These are phyloP conservation scores for Cyberlindnera subsufficiens DNA, from an alignment of 805 yeast genomes.

Conservation along the genomic window DNA sequence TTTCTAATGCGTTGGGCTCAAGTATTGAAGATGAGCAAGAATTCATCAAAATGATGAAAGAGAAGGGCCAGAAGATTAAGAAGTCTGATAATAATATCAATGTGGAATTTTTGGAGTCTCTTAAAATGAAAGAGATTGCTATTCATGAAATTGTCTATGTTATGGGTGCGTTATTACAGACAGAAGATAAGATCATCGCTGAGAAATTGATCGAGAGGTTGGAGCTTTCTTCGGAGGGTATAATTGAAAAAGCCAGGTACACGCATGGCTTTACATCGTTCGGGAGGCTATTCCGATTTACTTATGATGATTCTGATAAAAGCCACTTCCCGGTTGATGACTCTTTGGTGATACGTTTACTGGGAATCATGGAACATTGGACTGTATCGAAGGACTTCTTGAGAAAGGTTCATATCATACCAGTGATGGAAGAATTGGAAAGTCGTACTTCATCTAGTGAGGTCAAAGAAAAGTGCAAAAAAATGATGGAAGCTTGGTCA, in stretches of 20 bases:
- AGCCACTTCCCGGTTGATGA: conserved; percentile 25
- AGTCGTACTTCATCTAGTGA: conserved; percentile 18
- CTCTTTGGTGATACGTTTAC: conserved; percentile 39
- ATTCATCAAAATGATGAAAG: conserved; percentile 60
- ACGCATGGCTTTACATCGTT: conserved; percentile 86
- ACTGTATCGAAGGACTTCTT: conserved; percentile 73
- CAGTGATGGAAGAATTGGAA: conserved; percentile 42
- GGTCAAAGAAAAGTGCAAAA: conserved; percentile 33
- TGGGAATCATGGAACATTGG: conserved; percentile 57
- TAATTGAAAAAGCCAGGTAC: conserved; percentile 57
- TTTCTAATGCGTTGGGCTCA: conserved; percentile 84
- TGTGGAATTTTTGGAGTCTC: conserved; percentile 54
- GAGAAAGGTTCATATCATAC: conserved; percentile 66
- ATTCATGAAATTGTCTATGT: conserved; percentile 66
- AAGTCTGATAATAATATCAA: conserved; percentile 57
- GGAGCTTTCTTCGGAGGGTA: conserved; percentile 42
- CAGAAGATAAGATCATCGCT: conserved; percentile 61
- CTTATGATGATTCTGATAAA: conserved; percentile 11
- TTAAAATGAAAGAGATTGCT: conserved; percentile 46
- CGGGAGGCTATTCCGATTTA: conserved; percentile 46
- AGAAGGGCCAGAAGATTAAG: conserved; percentile 34
- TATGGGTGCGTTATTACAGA: conserved; percentile 75
- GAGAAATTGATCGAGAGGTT: conserved; percentile 65
- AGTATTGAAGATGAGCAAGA: conserved; percentile 59
- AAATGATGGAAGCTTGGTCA: conserved; percentile 63